phyloP scores from a whole-genome alignment of 768 basidiomycete species.

The Termitomyces sp. region DNA sequence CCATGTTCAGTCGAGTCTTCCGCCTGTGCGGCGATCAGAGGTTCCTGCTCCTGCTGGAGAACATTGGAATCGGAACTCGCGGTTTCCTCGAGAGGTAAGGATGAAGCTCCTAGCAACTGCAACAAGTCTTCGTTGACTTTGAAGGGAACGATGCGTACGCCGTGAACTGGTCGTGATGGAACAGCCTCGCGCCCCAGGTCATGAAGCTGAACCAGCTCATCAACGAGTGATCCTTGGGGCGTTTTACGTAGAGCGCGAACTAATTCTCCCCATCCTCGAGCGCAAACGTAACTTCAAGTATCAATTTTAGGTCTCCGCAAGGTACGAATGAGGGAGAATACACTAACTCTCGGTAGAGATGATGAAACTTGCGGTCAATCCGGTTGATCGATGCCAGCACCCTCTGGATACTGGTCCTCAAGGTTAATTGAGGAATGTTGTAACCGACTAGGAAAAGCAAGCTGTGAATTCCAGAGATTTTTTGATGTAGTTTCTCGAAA shows the following conservation, averaged over 20 bases:
- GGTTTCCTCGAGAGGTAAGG: constrained; percentile 9
- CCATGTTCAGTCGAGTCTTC: background rate
- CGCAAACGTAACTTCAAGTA: constrained; percentile 19
- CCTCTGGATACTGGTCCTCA: constrained; percentile 18
- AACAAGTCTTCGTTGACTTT: constrained; percentile 11
- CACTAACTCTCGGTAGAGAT: constrained; percentile 16
- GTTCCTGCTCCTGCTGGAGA: background rate
- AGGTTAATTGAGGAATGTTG: constrained; percentile 16
- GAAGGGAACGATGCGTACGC: constrained; percentile 14
- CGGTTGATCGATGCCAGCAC: constrained; percentile 20
- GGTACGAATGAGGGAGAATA: background rate
- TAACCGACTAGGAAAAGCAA: constrained; percentile 23
- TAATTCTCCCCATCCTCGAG: constrained; percentile 26
- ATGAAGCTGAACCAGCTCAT: constrained; percentile 25
- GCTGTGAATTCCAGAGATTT: background rate
- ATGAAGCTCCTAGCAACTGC: constrained; percentile 4
- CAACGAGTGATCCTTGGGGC: constrained; percentile 13
- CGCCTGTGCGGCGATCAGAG: background rate
- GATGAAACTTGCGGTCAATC: constrained; percentile 5
- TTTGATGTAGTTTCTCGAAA: background rate
- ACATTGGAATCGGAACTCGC: background rate
- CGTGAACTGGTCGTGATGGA: background rate
- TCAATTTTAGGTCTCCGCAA: background rate
- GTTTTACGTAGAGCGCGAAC: constrained; percentile 19
- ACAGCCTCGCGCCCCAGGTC: constrained; percentile 13